A percentile compares a stretch with the other conserved stretches of the same genome.
Evolutionary conservation across 257 asterid genomes (phyloP).

Genomic region (Solanum arcanum): DNA sequence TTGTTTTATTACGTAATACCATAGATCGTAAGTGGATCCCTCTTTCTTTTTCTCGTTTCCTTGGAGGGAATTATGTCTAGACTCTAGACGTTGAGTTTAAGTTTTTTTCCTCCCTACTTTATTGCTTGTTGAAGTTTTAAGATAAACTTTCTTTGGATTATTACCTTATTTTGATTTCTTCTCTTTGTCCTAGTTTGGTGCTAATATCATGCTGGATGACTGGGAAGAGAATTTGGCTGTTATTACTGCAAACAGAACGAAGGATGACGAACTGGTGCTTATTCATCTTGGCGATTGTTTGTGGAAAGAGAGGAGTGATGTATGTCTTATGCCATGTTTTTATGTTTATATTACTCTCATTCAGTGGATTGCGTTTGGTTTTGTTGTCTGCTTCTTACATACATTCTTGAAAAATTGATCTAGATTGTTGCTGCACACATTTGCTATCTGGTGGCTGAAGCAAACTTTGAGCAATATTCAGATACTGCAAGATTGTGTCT

Average conservation of each 20-base stretch:
- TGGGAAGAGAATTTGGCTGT: slow-evolving; percentile 98
- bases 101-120: not conserved
- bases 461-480: slow-evolving; percentile 78
- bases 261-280: slow-evolving; percentile 93
- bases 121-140: not conserved
- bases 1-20: not conserved
- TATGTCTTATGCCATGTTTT: slow-evolving; percentile 10
- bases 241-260: slow-evolving; percentile 89
- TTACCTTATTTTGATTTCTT: slow-evolving; percentile 1
- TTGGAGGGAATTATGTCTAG: not conserved
- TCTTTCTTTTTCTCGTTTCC: not conserved
- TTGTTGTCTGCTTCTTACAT: not conserved
- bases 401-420: not conserved
- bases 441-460: slow-evolving; percentile 92
- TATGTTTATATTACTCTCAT: not conserved
- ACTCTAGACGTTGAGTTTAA: not conserved
- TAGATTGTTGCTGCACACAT: slow-evolving; percentile 93
- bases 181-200: slow-evolving; percentile 36
- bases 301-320: slow-evolving; percentile 93
- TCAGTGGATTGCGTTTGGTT: slow-evolving; percentile 5
- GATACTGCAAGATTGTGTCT: slow-evolving; percentile 92
- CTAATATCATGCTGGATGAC: slow-evolving; percentile 75
- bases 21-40: not conserved
- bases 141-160: not conserved
- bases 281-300: slow-evolving; percentile 94